These are phyloP conservation scores for Boletus fagicola DNA, from an alignment of 768 basidiomycete species.

Conservation along the genomic window DNA sequence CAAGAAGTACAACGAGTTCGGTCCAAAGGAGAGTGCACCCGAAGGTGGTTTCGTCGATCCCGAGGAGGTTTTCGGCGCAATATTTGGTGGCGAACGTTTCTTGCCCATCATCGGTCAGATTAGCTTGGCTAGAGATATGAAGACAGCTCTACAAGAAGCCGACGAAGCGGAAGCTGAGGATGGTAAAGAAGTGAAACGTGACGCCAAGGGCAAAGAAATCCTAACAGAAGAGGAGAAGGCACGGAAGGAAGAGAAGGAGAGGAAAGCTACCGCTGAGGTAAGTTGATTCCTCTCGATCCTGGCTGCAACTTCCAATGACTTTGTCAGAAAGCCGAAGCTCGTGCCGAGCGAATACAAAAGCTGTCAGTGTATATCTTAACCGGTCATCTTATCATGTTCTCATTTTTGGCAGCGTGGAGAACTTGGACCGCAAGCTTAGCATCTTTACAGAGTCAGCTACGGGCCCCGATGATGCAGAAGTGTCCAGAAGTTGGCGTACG, in stretches of 20 bases:
- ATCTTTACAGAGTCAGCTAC: slow-evolving; percentile 86
- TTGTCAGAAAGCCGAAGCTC: slow-evolving; percentile 71
- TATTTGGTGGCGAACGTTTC: slow-evolving; percentile 89
- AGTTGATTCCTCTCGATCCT: slow-evolving; percentile 1
- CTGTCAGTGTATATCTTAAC: slow-evolving; percentile 36
- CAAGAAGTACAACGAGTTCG: slow-evolving; percentile 90
- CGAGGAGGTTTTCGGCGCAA: slow-evolving; percentile 74
- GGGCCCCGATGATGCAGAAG: slow-evolving; percentile 65
- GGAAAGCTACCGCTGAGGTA: slow-evolving; percentile 68
- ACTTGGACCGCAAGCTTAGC: slow-evolving; percentile 76
- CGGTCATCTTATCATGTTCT: background rate
- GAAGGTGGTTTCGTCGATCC: slow-evolving; percentile 90
- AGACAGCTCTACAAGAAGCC: slow-evolving; percentile 84
- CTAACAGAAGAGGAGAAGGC: slow-evolving; percentile 70
- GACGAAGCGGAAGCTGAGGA: slow-evolving; percentile 61
- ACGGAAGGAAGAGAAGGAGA: slow-evolving; percentile 69
- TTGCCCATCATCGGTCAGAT: slow-evolving; percentile 86
- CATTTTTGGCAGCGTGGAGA: slow-evolving; percentile 46
- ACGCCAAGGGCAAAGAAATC: slow-evolving; percentile 54
- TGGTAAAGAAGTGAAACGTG: slow-evolving; percentile 43
- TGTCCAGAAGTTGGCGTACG: slow-evolving; percentile 67
- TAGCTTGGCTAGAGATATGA: slow-evolving; percentile 88
- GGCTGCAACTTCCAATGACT: slow-evolving; percentile 8
- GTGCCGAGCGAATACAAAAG: slow-evolving; percentile 71
- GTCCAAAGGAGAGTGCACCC: slow-evolving; percentile 73